These are phyloP conservation scores for Acidomyces sp. DNA, from an alignment of 495 filamentous ascomycete genomes.

Conservation along the genomic window DNA sequence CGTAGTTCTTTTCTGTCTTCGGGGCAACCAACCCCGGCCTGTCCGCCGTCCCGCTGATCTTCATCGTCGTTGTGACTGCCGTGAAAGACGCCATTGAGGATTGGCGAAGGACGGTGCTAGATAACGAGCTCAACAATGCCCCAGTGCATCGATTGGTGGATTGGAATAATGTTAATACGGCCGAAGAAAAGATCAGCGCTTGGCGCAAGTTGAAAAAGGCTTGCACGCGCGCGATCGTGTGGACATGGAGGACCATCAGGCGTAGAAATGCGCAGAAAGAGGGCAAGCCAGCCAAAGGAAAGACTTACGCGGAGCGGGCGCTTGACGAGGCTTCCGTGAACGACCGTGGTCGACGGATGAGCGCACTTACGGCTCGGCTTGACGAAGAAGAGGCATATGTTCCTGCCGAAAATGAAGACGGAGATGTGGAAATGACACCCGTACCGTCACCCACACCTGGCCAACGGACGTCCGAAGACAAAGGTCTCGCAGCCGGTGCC, in stretches of 20 bases:
- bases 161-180: conserved; percentile 88
- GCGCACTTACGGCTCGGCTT: conserved; percentile 43
- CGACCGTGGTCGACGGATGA: conserved; percentile 36
- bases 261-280: conserved; percentile 29
- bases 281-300: conserved; percentile 25
- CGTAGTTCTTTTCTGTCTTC: conserved; percentile 92
- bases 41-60: conserved; percentile 80
- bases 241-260: conserved; percentile 45
- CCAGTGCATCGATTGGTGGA: conserved; percentile 79
- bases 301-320: conserved; percentile 32
- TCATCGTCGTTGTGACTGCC: conserved; percentile 83
- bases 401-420: conserved; percentile 29
- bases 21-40: conserved; percentile 82
- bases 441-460: conserved; percentile 70
- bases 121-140: conserved; percentile 93
- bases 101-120: conserved; percentile 80
- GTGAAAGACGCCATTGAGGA: conserved; percentile 98
- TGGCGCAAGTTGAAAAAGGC: conserved; percentile 94
- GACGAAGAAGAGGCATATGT: conserved; percentile 37
- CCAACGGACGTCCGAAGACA: conserved; percentile 21
- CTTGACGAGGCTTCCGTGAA: conserved; percentile 34
- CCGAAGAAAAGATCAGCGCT: conserved; percentile 65
- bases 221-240: conserved; percentile 49
- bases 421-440: conserved; percentile 84
- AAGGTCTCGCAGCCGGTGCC: conserved; percentile 19